Percentiles rank a stretch among this genome's conserved stretches.
Conservation (phyloP, 164 flowering plant species). For the Umbilicus rupestris region DNA sequence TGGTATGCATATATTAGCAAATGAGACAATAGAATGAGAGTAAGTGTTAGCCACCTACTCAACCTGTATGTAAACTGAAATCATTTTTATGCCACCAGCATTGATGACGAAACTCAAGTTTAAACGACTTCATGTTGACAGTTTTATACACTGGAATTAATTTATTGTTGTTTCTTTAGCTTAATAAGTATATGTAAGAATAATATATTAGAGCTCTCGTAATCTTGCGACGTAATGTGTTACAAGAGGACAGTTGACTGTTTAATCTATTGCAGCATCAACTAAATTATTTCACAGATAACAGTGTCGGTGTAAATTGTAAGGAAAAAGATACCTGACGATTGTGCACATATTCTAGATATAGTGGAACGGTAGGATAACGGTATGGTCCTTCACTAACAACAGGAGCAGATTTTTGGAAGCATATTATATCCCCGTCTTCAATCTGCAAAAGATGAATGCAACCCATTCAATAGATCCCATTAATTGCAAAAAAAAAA, state of each 20-base stretch:
- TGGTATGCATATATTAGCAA: not conserved
- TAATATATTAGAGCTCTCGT: not conserved
- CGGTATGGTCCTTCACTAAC: slow-evolving; percentile 32
- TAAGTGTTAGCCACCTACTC: not conserved
- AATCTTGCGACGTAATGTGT: not conserved
- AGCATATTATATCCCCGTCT: slow-evolving; percentile 78
- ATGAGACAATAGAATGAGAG: not conserved
- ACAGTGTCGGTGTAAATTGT: not conserved
- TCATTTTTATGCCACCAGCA: not conserved
- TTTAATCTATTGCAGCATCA: not conserved
- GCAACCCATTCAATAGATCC: slow-evolving; percentile 1
- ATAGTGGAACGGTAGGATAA: slow-evolving; percentile 67
- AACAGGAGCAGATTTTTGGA: slow-evolving; percentile 39
- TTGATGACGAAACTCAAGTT: not conserved
- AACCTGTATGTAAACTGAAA: not conserved
- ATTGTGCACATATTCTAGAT: slow-evolving; percentile 69
- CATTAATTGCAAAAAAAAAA: not conserved
- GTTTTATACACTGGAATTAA: too few species aligned
- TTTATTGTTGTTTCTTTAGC: slow-evolving; percentile 2
- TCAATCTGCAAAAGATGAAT: slow-evolving; percentile 40
- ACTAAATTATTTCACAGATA: not conserved
- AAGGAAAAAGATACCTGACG: slow-evolving; percentile 41
- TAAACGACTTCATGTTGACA: not conserved
- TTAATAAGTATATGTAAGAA: not conserved
- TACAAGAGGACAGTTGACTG: not conserved